These are phyloP conservation scores for Dorcoceras hygrometricum DNA, from an alignment of 257 asterid genomes.

Conservation along the genomic window DNA sequence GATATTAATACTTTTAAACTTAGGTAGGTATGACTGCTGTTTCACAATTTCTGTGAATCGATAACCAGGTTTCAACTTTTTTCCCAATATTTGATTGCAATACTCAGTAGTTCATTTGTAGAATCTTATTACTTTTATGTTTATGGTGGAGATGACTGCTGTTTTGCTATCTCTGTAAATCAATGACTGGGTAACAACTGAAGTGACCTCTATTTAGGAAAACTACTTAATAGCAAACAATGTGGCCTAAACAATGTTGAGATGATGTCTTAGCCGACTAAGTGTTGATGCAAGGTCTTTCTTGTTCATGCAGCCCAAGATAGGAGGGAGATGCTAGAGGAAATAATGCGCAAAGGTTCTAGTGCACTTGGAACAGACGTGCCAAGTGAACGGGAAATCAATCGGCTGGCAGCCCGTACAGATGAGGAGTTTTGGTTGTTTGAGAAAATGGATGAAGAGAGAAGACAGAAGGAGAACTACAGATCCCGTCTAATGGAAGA, in stretches of 20 bases:
- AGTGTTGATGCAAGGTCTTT: not conserved
- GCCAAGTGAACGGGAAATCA: slow-evolving; percentile 96
- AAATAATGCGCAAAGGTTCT: slow-evolving; percentile 91
- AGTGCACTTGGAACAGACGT: slow-evolving; percentile 90
- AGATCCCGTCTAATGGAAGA: slow-evolving; percentile 93
- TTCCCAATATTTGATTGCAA: not conserved
- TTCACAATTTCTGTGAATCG: not conserved
- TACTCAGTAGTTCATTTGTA: slow-evolving; percentile 1
- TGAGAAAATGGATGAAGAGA: slow-evolving; percentile 96
- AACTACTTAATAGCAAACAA: not conserved
- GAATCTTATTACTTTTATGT: not conserved
- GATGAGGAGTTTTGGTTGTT: slow-evolving; percentile 93
- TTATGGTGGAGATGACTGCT: not conserved
- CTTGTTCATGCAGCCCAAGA: slow-evolving; percentile 75
- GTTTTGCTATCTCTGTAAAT: not conserved
- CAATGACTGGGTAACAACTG: not conserved
- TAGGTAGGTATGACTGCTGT: not conserved
- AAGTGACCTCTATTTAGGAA: not conserved
- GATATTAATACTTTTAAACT: not conserved
- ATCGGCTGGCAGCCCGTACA: slow-evolving; percentile 92
- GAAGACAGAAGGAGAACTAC: slow-evolving; percentile 80
- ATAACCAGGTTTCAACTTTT: not conserved
- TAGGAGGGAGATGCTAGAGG: slow-evolving; percentile 87
- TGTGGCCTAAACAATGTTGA: not conserved
- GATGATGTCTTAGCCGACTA: not conserved